Evolutionary conservation across 371 early-diverging fungal species (phyloP).

Genomic region (Syncephalastrum racemosum): DNA sequence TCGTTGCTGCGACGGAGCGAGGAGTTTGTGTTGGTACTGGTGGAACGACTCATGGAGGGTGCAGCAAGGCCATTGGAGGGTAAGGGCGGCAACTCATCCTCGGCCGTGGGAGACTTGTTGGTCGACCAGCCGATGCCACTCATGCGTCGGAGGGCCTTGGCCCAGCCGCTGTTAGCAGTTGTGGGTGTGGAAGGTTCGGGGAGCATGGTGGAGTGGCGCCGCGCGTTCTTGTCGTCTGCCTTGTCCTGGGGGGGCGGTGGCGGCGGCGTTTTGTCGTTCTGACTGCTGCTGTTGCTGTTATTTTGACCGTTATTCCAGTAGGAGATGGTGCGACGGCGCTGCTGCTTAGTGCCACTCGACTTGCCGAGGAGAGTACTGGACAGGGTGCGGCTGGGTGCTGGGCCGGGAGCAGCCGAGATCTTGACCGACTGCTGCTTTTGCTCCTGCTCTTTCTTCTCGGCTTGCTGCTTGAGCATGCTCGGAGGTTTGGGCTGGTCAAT

Average conservation of each 20-base stretch:
- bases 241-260: not conserved
- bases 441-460: slow-evolving; percentile 12
- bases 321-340: slow-evolving; percentile 49
- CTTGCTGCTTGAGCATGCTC: slow-evolving; percentile 5
- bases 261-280: not conserved
- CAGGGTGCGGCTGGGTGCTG: slow-evolving; percentile 33
- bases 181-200: slow-evolving; percentile 14
- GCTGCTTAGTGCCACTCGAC: slow-evolving; percentile 20
- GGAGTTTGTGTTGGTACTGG: slow-evolving; percentile 22
- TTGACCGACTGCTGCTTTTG: slow-evolving; percentile 5
- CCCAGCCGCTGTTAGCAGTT: slow-evolving; percentile 38
- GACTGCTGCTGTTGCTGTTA: slow-evolving; percentile 13
- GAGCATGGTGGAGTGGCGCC: slow-evolving; percentile 20
- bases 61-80: slow-evolving; percentile 23
- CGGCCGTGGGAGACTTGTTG: slow-evolving; percentile 11
- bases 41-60: slow-evolving; percentile 27
- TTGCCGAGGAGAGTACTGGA: slow-evolving; percentile 29
- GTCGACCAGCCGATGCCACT: slow-evolving; percentile 46
- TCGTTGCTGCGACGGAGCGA: slow-evolving; percentile 45
- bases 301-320: slow-evolving; percentile 40
- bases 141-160: slow-evolving; percentile 47
- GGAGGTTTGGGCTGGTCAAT: slow-evolving; percentile 44
- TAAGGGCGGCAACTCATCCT: slow-evolving; percentile 8
- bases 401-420: slow-evolving; percentile 15
- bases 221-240: slow-evolving; percentile 8